phyloP scores from a whole-genome alignment of 441 rosid genomes.

The Populus trichocarpa region DNA sequence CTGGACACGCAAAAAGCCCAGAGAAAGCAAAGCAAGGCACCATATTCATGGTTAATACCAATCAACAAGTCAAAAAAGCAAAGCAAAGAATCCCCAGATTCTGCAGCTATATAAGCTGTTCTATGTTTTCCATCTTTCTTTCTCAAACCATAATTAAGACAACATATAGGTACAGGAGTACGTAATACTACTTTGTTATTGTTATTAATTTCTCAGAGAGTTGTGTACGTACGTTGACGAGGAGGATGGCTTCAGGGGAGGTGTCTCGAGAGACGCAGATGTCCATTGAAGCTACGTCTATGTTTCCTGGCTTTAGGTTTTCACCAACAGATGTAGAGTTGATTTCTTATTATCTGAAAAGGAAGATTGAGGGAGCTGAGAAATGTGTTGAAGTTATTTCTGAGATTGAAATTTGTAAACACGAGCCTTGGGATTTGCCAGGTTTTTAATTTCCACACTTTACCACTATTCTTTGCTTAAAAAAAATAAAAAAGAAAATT shows the following conservation, averaged over 20 bases:
- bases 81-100: slow-evolving; percentile 4
- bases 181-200: not conserved
- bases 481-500: too few species aligned
- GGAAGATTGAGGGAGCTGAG: slow-evolving; percentile 68
- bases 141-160: not conserved
- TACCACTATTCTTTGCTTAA: too few species aligned
- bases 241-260: slow-evolving; percentile 17
- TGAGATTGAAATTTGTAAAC: slow-evolving; percentile 55
- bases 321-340: slow-evolving; percentile 80
- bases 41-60: not conserved
- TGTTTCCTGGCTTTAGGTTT: slow-evolving; percentile 79
- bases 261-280: slow-evolving; percentile 45
- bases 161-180: too few species aligned
- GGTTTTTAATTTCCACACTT: slow-evolving; percentile 30
- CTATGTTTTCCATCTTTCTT: not conserved
- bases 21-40: not conserved
- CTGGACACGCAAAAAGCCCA: not conserved
- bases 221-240: not conserved
- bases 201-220: not conserved
- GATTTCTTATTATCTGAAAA: slow-evolving; percentile 64
- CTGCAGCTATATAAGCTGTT: too few species aligned
- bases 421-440: slow-evolving; percentile 90
- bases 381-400: slow-evolving; percentile 64
- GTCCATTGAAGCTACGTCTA: slow-evolving; percentile 54
- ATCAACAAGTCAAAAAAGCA: not conserved